These are phyloP conservation scores for Balansia obtecta DNA, from an alignment of 2,329 filamentous ascomycete genomes.

Conservation along the genomic window DNA sequence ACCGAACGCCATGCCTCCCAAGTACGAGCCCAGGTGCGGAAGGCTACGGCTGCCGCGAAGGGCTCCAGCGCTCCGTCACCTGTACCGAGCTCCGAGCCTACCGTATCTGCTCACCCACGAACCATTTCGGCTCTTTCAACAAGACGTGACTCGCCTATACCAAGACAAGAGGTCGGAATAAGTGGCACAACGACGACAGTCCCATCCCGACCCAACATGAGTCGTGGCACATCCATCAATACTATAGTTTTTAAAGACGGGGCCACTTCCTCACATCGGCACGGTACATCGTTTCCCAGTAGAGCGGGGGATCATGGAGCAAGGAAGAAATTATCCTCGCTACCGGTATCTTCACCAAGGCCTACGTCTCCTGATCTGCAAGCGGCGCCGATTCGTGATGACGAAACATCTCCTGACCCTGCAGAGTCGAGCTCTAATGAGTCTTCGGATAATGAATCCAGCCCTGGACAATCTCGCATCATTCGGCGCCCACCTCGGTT, in stretches of 20 bases:
- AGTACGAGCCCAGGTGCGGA: slow-evolving; percentile 80
- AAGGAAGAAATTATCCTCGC: slow-evolving; percentile 31
- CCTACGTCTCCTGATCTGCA: slow-evolving; percentile 13
- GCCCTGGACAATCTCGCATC: slow-evolving; percentile 45
- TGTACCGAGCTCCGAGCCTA: slow-evolving; percentile 35
- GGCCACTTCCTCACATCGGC: slow-evolving; percentile 16
- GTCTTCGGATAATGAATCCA: slow-evolving; percentile 37
- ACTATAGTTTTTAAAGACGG: slow-evolving; percentile 28
- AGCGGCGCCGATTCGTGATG: slow-evolving; percentile 11
- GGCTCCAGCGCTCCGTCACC: slow-evolving; percentile 47
- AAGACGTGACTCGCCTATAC: slow-evolving; percentile 44
- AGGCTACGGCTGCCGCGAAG: slow-evolving; percentile 46
- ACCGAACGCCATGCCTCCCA: slow-evolving; percentile 86
- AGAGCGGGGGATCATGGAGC: slow-evolving; percentile 16
- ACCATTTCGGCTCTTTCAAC: slow-evolving; percentile 41
- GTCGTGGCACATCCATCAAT: slow-evolving; percentile 36
- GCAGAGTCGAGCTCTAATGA: slow-evolving; percentile 25
- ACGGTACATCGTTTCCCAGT: slow-evolving; percentile 10
- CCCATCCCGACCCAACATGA: slow-evolving; percentile 31
- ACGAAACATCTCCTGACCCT: slow-evolving; percentile 21
- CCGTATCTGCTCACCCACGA: slow-evolving; percentile 25
- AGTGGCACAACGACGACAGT: slow-evolving; percentile 31
- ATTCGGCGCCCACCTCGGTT: slow-evolving; percentile 47
- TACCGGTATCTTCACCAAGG: slow-evolving; percentile 24
- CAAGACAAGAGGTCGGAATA: slow-evolving; percentile 32